Evolutionary conservation across 495 filamentous ascomycete species (phyloP).

Genomic region (Beverwykella pulmonaria): DNA sequence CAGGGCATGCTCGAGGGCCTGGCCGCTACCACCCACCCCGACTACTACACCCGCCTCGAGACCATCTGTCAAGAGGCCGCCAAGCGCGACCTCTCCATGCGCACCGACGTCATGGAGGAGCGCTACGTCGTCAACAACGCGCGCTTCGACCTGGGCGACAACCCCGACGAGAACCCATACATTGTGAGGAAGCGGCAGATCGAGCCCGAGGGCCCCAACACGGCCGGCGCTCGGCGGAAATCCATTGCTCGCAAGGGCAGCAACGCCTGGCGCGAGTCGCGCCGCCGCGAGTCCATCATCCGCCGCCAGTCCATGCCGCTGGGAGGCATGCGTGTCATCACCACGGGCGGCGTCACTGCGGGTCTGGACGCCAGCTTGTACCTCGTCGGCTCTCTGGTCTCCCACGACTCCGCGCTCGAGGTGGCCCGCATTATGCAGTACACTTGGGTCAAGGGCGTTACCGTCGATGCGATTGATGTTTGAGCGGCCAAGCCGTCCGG

Average conservation of each 20-base stretch:
- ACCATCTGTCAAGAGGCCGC: conserved; percentile 68
- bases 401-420: conserved; percentile 66
- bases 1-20: conserved; percentile 72
- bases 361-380: conserved; percentile 80
- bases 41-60: conserved; percentile 59
- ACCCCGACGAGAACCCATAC: conserved; percentile 73
- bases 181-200: conserved; percentile 64
- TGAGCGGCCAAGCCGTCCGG: conserved; percentile 45
- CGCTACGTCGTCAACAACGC: conserved; percentile 81
- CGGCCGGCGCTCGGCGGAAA: conserved; percentile 50
- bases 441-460: conserved; percentile 69
- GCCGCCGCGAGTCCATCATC: conserved; percentile 67
- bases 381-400: conserved; percentile 72
- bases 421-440: conserved; percentile 70
- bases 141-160: conserved; percentile 72
- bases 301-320: conserved; percentile 66
- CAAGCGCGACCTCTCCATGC: conserved; percentile 57
- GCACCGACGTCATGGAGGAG: conserved; percentile 74
- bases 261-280: conserved; percentile 67
- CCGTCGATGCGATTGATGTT: conserved; percentile 73
- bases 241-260: conserved; percentile 70
- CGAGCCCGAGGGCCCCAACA: conserved; percentile 17
- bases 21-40: conserved; percentile 57
- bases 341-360: conserved; percentile 71
- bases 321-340: conserved; percentile 73